Evolutionary conservation across 768 basidiomycete species (phyloP), one percentile per base, ranked within the genome.

Genomic region (Mycena alexandri): DNA sequence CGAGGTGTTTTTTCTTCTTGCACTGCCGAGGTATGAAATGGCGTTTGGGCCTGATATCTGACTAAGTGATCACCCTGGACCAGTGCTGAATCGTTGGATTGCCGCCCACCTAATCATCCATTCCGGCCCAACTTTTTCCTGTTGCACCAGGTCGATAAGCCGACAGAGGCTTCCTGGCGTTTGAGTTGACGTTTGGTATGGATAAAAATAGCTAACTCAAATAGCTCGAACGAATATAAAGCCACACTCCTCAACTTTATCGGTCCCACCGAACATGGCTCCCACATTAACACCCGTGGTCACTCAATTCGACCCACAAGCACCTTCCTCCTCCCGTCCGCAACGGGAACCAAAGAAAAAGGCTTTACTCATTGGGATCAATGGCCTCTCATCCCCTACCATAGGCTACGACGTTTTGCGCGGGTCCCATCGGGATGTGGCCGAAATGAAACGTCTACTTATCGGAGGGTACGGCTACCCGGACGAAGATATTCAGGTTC

Each of bases 311-410:
- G 46, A 67, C 34, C 22, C 44, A 2, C n/a, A 34, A 7, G 22
- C 46, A 24, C 17, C 51, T n/a, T 47, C 63, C 51, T 47, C 63
- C 5, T 38, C 58, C 48, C 52, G 46, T n/a, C 53, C 29, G 56
- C 41, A 55, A 17, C 59, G 64, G 55, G 61, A 42, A 19, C 54
- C 55, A 34, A 58, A 52, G 50, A 57, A 63, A 33, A 61, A 63
- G 53, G 70, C 70, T 25, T 42, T 71, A 43, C 65, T 71, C 36
- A 67, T 71, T 42, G 70, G 70, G 8, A 71, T 71, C 51, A 70
- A 55, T 42, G 38, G 46, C 16, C 55, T 58, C 6, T 52, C 65
- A 9, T 42, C 65, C 2, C 61, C 69, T 2, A 29, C 16, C n/a
- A 42, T 12, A 16, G 70, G 24, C 19, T 63, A 53, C 22, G 9